These are phyloP conservation scores for Hyaloperonospora arabidopsidis DNA, from an alignment of 352 stramenopile species.

Conservation along the genomic window DNA sequence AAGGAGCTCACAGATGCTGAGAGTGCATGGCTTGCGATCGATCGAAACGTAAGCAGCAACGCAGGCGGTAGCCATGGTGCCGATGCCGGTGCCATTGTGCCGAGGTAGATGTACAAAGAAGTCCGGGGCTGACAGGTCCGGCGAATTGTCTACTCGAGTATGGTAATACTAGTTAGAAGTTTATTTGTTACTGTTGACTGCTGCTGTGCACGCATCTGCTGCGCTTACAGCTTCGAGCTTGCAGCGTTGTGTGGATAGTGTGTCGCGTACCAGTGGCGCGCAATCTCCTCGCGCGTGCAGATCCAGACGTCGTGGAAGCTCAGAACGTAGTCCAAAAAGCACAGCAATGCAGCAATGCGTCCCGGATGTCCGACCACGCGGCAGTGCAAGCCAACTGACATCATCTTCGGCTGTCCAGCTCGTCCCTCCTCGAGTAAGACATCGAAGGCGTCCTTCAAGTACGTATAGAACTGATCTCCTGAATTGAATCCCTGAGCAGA, in stretches of 20 bases:
- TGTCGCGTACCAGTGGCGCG: conserved; percentile 90
- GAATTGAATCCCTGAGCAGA: conserved; percentile 88
- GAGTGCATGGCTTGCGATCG: conserved; percentile 52
- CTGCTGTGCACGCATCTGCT: not conserved
- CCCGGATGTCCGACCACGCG: conserved; percentile 85
- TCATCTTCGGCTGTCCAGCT: conserved; percentile 89
- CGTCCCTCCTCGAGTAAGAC: conserved; percentile 86
- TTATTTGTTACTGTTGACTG: conserved; percentile 4
- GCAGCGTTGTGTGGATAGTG: conserved; percentile 48
- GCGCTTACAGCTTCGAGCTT: conserved; percentile 39
- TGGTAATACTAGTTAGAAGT: conserved; percentile 30
- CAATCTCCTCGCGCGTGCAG: conserved; percentile 90
- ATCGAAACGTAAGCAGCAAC: conserved; percentile 38
- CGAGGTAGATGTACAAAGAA: conserved; percentile 27
- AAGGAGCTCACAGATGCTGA: conserved; percentile 67
- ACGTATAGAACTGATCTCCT: conserved; percentile 89
- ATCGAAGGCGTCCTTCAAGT: conserved; percentile 89
- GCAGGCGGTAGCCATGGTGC: conserved; percentile 15
- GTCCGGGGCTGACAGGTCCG: conserved; percentile 6
- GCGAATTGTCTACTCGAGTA: conserved; percentile 19
- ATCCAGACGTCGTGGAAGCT: conserved; percentile 90
- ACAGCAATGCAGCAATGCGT: conserved; percentile 81
- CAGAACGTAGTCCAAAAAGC: conserved; percentile 92
- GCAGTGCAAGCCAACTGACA: conserved; percentile 92
- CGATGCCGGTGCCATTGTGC: conserved; percentile 33